These are phyloP conservation scores for Cercophora samala DNA, from an alignment of 495 filamentous ascomycete genomes.

Conservation along the genomic window DNA sequence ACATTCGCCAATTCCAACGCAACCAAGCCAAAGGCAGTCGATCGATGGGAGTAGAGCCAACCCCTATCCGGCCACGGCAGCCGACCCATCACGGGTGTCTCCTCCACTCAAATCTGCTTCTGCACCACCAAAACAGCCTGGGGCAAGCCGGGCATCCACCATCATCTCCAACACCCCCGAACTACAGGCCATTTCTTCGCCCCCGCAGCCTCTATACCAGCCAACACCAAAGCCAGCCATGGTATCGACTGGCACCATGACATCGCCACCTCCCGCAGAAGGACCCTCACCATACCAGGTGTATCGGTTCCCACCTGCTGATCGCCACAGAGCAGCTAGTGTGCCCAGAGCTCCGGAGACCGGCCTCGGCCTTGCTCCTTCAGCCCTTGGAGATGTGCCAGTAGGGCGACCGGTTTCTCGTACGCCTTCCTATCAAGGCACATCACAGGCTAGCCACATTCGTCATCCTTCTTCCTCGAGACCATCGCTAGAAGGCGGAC, in stretches of 20 bases:
- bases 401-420: constrained; percentile 27
- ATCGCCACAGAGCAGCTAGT: constrained; percentile 57
- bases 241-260: constrained; percentile 96
- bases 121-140: constrained; percentile 38
- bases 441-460: constrained; percentile 41
- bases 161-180: constrained; percentile 54
- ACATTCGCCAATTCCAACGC: constrained; percentile 14
- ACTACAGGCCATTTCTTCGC: constrained; percentile 49
- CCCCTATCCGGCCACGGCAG: constrained; percentile 15
- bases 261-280: constrained; percentile 61
- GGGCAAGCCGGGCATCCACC: constrained; percentile 50
- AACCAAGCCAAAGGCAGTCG: constrained; percentile 34
- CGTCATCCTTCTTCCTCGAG: constrained; percentile 64
- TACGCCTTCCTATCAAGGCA: constrained; percentile 50
- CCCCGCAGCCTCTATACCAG: constrained; percentile 51
- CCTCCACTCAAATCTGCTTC: constrained; percentile 37
- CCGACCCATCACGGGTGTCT: constrained; percentile 21
- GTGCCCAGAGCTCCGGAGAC: constrained; percentile 42
- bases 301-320: constrained; percentile 58
- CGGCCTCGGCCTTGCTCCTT: constrained; percentile 26
- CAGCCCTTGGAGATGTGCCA: constrained; percentile 31
- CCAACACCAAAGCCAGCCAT: constrained; percentile 62
- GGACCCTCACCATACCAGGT: constrained; percentile 49
- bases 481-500: constrained; percentile 72
- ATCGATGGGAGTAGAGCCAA: constrained; percentile 34